A percentile compares a stretch with the other conserved stretches of the same genome.
Conservation (phyloP, 202 grass and related monocot genomes). For the Zoysia matrella region DNA sequence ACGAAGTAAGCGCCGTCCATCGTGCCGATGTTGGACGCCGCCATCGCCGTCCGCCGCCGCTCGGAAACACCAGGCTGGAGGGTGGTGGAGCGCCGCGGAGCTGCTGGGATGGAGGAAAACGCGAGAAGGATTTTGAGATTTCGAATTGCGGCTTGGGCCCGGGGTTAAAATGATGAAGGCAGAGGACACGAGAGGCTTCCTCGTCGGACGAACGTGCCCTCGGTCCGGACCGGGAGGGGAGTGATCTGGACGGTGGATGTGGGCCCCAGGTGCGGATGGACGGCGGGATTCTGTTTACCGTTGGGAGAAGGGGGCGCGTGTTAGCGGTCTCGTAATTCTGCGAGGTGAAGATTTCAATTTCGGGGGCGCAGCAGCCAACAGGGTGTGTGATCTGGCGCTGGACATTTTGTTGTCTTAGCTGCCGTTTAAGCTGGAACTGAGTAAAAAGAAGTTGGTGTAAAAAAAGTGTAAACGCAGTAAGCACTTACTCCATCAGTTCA, state of each 20-base stretch:
- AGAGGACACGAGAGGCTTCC: neutral
- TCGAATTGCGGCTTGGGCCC: slow-evolving; percentile 19
- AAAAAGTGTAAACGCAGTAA: no score
- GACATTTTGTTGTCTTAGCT: no score
- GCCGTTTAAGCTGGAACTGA: neutral
- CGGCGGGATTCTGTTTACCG: slow-evolving; percentile 31
- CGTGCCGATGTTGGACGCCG: slow-evolving; percentile 85
- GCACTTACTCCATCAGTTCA: no score
- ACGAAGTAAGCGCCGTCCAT: slow-evolving; percentile 99
- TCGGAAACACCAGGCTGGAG: neutral
- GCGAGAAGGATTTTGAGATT: slow-evolving; percentile 12
- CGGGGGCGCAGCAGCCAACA: neutral
- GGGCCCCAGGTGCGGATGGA: neutral
- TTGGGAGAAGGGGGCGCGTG: neutral
- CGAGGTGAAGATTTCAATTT: neutral
- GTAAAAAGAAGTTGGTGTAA: no score
- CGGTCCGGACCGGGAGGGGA: neutral
- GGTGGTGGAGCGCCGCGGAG: slow-evolving; percentile 1
- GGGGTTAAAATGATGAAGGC: slow-evolving; percentile 2
- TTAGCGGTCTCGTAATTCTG: neutral
- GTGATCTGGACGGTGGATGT: neutral
- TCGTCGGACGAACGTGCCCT: slow-evolving; percentile 39
- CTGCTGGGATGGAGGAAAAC: neutral
- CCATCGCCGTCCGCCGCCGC: slow-evolving; percentile 43
- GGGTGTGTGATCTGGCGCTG: neutral